A percentile compares a stretch with the other conserved stretches of the same genome.
Evolutionary conservation across 257 asterid genomes (phyloP).

Genomic region (Voacanga thouarsii): DNA sequence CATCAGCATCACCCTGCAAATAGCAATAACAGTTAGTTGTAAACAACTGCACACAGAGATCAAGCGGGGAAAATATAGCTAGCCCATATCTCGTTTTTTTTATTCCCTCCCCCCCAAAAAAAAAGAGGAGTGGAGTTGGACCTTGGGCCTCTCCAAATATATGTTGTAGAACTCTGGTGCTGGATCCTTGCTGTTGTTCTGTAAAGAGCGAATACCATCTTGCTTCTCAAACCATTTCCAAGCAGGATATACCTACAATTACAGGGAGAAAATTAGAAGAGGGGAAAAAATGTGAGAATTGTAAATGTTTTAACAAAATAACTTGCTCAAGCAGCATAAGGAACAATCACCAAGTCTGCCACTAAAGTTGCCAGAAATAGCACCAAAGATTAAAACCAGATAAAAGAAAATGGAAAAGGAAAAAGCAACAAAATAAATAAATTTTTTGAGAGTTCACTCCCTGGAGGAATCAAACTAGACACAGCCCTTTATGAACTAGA

Average conservation of each 20-base stretch:
- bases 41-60: background rate
- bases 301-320: background rate
- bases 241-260: conserved; percentile 86
- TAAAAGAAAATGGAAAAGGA: too few relatives aligned
- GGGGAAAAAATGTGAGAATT: background rate
- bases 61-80: background rate
- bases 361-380: background rate
- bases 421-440: background rate
- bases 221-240: conserved; percentile 99
- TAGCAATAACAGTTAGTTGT: conserved; percentile 7
- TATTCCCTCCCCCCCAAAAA: background rate
- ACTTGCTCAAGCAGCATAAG: background rate
- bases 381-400: background rate
- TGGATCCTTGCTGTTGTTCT: conserved; percentile 84
- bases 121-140: conserved; percentile 8
- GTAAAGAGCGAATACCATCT: conserved; percentile 97
- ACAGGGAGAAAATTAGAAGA: background rate
- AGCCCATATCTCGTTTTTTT: conserved; percentile 9
- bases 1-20: conserved; percentile 98
- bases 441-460: background rate
- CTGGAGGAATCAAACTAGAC: background rate
- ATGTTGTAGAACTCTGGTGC: conserved; percentile 98
- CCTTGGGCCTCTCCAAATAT: conserved; percentile 99
- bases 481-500: background rate
- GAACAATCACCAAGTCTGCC: background rate